These are phyloP conservation scores for Rubia occidens DNA, from an alignment of 305 asterid species.

Conservation along the genomic window DNA sequence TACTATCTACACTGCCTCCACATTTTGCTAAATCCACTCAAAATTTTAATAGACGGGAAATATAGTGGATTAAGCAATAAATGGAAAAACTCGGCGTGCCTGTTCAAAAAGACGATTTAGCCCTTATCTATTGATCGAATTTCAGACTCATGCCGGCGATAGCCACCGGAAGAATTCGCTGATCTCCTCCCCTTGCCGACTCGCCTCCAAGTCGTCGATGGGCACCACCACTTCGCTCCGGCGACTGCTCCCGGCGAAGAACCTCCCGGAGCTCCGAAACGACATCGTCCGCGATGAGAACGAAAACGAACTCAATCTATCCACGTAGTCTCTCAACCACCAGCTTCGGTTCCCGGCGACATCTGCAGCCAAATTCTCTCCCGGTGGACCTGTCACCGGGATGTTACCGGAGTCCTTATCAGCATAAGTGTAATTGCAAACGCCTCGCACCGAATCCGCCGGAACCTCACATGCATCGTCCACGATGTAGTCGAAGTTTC, in stretches of 20 bases:
- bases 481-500: slow-evolving; percentile 67
- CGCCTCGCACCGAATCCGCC: slow-evolving; percentile 41
- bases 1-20: slow-evolving; percentile 14
- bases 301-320: slow-evolving; percentile 33
- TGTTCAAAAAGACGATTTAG: not conserved
- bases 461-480: slow-evolving; percentile 60
- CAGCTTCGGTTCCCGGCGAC: slow-evolving; percentile 43
- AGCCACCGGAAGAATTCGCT: slow-evolving; percentile 90
- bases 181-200: slow-evolving; percentile 76
- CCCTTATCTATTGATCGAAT: slow-evolving; percentile 15
- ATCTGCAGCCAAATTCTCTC: slow-evolving; percentile 19
- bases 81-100: not conserved
- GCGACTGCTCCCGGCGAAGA: slow-evolving; percentile 68
- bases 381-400: slow-evolving; percentile 9
- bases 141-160: slow-evolving; percentile 53
- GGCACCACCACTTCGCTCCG: slow-evolving; percentile 50
- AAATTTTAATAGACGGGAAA: not conserved
- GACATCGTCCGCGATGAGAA: slow-evolving; percentile 56
- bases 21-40: slow-evolving; percentile 15
- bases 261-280: slow-evolving; percentile 71
- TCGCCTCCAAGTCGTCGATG: slow-evolving; percentile 68
- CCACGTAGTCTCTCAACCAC: slow-evolving; percentile 78
- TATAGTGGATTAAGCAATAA: slow-evolving; percentile 13
- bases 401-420: slow-evolving; percentile 54
- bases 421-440: slow-evolving; percentile 34